Percentiles rank a stretch among this genome's conserved stretches.
Conservation (phyloP, 202 grass and related monocot genomes). For the Brachypodium distachyon region DNA sequence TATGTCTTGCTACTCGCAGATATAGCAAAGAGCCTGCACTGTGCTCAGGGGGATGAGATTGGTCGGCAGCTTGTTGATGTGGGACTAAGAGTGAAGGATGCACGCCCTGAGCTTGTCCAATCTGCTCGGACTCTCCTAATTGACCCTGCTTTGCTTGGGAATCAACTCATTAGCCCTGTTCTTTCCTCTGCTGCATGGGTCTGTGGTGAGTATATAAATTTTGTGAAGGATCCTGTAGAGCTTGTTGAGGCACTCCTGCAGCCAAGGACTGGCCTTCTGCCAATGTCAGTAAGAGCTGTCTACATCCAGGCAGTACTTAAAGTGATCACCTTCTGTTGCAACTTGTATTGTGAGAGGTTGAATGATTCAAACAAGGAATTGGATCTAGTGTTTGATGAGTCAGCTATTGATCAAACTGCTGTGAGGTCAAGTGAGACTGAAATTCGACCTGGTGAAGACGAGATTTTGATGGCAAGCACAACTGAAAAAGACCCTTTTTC, state of each 20-base stretch:
- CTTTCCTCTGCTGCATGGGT: constrained; percentile 77
- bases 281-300: constrained; percentile 53
- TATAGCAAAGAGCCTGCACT: constrained; percentile 71
- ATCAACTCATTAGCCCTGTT: constrained; percentile 61
- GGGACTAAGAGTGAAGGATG: constrained; percentile 76
- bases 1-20: constrained; percentile 61
- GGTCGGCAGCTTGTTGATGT: constrained; percentile 82
- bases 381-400: neutral
- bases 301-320: constrained; percentile 85
- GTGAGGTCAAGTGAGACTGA: constrained; percentile 4
- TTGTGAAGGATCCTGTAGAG: constrained; percentile 64
- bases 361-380: constrained; percentile 4
- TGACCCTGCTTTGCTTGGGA: constrained; percentile 72
- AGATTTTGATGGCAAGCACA: neutral
- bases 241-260: constrained; percentile 87
- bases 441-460: constrained; percentile 11
- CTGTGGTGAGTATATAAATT: constrained; percentile 79
- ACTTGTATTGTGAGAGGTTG: constrained; percentile 40
- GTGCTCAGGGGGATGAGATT: constrained; percentile 69
- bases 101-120: constrained; percentile 53
- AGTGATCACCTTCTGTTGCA: constrained; percentile 53
- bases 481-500: constrained; percentile 26
- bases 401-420: constrained; percentile 18
- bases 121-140: constrained; percentile 68
- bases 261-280: constrained; percentile 71